These are phyloP conservation scores for Phytopythium boreale DNA, from an alignment of 352 stramenopile species.

Conservation along the genomic window DNA sequence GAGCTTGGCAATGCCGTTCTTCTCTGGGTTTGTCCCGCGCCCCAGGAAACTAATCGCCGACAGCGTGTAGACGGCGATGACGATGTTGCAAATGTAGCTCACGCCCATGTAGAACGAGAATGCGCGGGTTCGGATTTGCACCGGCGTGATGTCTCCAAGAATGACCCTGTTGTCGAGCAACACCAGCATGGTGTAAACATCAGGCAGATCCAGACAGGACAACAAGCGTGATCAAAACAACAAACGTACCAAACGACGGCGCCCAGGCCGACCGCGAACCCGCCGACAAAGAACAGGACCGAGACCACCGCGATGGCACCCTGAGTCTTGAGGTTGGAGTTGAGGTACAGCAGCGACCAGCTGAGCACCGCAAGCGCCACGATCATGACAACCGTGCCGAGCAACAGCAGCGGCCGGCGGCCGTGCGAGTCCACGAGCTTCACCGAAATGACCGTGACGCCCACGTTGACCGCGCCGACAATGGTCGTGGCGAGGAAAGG, in stretches of 20 bases:
- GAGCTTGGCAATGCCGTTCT: slow-evolving; percentile 83
- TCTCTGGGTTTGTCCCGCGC: slow-evolving; percentile 56
- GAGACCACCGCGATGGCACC: slow-evolving; percentile 68
- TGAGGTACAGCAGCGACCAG: slow-evolving; percentile 57
- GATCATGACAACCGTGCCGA: slow-evolving; percentile 76
- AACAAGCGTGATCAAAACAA: neutral
- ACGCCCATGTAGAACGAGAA: slow-evolving; percentile 85
- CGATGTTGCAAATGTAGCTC: slow-evolving; percentile 86
- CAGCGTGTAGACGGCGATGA: slow-evolving; percentile 72
- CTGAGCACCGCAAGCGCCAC: slow-evolving; percentile 64
- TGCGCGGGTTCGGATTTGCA: slow-evolving; percentile 77
- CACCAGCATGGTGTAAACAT: slow-evolving; percentile 1
- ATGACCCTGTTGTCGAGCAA: slow-evolving; percentile 52
- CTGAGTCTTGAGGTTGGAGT: slow-evolving; percentile 43
- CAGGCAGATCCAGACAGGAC: neutral
- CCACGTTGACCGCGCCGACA: slow-evolving; percentile 71
- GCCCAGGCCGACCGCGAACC: slow-evolving; percentile 82
- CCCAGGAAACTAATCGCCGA: slow-evolving; percentile 78
- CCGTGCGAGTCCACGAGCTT: slow-evolving; percentile 74
- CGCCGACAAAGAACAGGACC: slow-evolving; percentile 78
- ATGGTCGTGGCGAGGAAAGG: slow-evolving; percentile 80
- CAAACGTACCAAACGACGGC: slow-evolving; percentile 68
- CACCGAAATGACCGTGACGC: slow-evolving; percentile 76
- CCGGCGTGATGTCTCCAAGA: slow-evolving; percentile 85
- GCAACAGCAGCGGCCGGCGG: slow-evolving; percentile 65